These are phyloP conservation scores for Vinca major DNA, from an alignment of 305 asterid species.

Conservation along the genomic window DNA sequence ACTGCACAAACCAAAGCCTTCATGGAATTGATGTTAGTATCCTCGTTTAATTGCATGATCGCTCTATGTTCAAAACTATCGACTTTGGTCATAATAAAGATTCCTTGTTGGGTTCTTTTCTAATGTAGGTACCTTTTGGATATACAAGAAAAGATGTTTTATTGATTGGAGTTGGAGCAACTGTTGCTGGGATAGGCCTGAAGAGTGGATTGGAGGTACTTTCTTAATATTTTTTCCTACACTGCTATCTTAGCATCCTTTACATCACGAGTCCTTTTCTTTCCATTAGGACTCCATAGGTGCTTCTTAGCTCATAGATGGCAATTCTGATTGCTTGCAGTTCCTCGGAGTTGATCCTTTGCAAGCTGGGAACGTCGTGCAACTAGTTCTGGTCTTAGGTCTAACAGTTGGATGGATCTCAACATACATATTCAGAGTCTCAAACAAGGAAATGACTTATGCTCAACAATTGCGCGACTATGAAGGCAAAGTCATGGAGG, in stretches of 20 bases:
- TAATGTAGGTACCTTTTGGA: constrained; percentile 71
- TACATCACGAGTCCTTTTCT: not conserved
- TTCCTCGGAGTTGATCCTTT: constrained; percentile 72
- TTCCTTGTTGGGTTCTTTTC: constrained; percentile 10
- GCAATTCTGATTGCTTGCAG: constrained; percentile 34
- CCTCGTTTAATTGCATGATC: not conserved
- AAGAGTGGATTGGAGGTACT: constrained; percentile 82
- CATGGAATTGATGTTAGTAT: too few species aligned
- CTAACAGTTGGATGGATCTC: constrained; percentile 93
- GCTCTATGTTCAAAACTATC: not conserved
- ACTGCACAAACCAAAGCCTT: too few species aligned
- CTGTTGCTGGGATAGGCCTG: constrained; percentile 51
- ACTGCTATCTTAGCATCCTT: not conserved
- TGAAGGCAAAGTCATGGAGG: constrained; percentile 91
- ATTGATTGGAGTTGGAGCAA: constrained; percentile 71
- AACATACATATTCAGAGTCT: constrained; percentile 83
- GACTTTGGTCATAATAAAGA: constrained; percentile 4
- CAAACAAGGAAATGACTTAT: constrained; percentile 93
- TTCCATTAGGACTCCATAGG: too few species aligned
- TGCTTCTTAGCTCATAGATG: too few species aligned
- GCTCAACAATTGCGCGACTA: constrained; percentile 81
- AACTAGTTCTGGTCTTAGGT: constrained; percentile 74
- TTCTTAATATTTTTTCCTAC: constrained; percentile 1
- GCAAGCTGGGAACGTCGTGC: constrained; percentile 88
- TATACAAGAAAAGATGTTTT: constrained; percentile 87